phyloP scores from a whole-genome alignment of 2,329 filamentous ascomycete genomes.

The Incumbomyces lentus region DNA sequence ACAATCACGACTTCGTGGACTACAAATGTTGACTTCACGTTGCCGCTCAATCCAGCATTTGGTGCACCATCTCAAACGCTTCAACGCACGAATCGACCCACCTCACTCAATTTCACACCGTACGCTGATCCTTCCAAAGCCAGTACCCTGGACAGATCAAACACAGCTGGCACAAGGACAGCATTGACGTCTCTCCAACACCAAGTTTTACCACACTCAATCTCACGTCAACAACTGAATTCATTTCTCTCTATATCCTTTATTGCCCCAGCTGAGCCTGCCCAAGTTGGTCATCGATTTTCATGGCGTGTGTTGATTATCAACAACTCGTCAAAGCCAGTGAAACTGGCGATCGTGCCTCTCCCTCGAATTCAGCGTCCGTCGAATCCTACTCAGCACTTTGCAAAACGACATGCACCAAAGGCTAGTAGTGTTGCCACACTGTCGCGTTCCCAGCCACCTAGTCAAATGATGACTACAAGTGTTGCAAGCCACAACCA shows the following conservation, averaged over 20 bases:
- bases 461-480: background rate
- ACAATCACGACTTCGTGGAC: slow-evolving; percentile 39
- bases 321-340: slow-evolving; percentile 44
- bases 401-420: slow-evolving; percentile 31
- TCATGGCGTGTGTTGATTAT: slow-evolving; percentile 49
- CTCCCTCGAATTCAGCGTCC: slow-evolving; percentile 31
- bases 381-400: slow-evolving; percentile 18
- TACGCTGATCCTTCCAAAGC: slow-evolving; percentile 1
- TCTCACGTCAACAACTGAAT: slow-evolving; percentile 23
- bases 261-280: slow-evolving; percentile 37
- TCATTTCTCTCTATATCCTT: slow-evolving; percentile 44
- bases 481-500: slow-evolving; percentile 8
- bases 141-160: background rate
- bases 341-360: slow-evolving; percentile 45
- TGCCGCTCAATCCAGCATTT: slow-evolving; percentile 37
- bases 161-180: slow-evolving; percentile 13
- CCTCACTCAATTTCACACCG: slow-evolving; percentile 10
- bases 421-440: slow-evolving; percentile 37
- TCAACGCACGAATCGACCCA: slow-evolving; percentile 36
- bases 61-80: slow-evolving; percentile 36
- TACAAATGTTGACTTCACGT: slow-evolving; percentile 40
- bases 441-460: slow-evolving; percentile 10
- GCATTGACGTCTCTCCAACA: slow-evolving; percentile 10
- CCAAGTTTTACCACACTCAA: background rate
- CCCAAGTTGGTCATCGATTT: slow-evolving; percentile 44